A percentile compares a stretch with the other conserved stretches of the same genome.
Evolutionary conservation across 1,139 yeast species (phyloP).

Genomic region (Arxiozyma slooffiae): DNA sequence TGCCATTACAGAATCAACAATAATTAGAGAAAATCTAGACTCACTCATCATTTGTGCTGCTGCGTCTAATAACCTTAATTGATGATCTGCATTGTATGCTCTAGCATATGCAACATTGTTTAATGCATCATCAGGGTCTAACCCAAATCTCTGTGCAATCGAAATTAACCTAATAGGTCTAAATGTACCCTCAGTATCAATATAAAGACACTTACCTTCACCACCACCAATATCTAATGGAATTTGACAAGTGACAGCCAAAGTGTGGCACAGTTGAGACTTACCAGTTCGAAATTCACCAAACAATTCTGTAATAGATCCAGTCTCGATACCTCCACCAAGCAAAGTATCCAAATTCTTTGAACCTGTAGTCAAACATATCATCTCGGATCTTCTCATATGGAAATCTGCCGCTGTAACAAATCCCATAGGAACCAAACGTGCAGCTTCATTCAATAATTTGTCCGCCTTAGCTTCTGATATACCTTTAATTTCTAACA

Average conservation of each 20-base stretch:
- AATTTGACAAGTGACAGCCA: slow-evolving; percentile 92
- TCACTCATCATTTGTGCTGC: slow-evolving; percentile 97
- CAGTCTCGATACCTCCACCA: slow-evolving; percentile 97
- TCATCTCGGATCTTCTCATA: slow-evolving; percentile 78
- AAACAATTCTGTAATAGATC: slow-evolving; percentile 89
- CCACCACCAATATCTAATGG: slow-evolving; percentile 99
- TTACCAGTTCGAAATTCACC: slow-evolving; percentile 98
- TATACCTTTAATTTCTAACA: slow-evolving; percentile 77
- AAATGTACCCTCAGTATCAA: slow-evolving; percentile 96
- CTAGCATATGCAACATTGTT: slow-evolving; percentile 96
- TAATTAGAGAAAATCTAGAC: slow-evolving; percentile 68
- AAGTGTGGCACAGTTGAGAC: slow-evolving; percentile 91
- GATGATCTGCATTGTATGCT: slow-evolving; percentile 96
- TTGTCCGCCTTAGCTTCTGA: slow-evolving; percentile 94
- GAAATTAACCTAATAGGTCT: slow-evolving; percentile 84
- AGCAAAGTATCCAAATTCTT: slow-evolving; percentile 84
- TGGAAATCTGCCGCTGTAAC: slow-evolving; percentile 96
- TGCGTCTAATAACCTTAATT: slow-evolving; percentile 69
- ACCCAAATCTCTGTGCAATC: slow-evolving; percentile 84
- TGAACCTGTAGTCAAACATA: slow-evolving; percentile 91
- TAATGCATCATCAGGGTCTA: slow-evolving; percentile 88
- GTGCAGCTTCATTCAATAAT: slow-evolving; percentile 70
- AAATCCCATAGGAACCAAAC: slow-evolving; percentile 89
- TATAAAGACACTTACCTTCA: slow-evolving; percentile 92
- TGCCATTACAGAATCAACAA: slow-evolving; percentile 95